Evolutionary conservation across 164 flowering plant species (phyloP), one percentile per base, ranked within the genome.

Genomic region (Annona squamosa): DNA sequence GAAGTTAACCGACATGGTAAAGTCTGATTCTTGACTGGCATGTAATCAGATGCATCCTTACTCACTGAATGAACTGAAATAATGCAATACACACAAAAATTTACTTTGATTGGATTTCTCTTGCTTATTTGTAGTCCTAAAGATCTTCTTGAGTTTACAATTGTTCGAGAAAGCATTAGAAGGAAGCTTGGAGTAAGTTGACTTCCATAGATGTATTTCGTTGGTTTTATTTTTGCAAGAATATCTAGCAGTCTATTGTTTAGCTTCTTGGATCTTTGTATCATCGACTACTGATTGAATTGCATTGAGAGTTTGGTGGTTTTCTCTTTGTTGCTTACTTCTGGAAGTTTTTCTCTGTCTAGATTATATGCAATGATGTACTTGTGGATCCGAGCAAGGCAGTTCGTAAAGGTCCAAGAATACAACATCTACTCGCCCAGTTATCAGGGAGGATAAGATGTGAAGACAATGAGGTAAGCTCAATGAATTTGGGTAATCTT

Each of bases 391-490:
- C 98, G 62, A 77, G 79, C 71, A 91, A 90, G 83, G 82, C 83
- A 61, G 78, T 95, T 73, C 76, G 97, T 63, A 95, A 95, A 75
- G 92, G 93, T 52, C 86, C 94, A 43, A 85, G 97, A 79, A 87
- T 93, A 19, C 99, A 95, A 76, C 98, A 95, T 81, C 84, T 95
- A 62, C 86, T 86, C 82, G 97, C 97, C 26, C 83, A 79, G 73
- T 79, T 95, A 72, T 78, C 82, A 52, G 97, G 97, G 61, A 82
- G 75, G 63, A 73, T 95, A 76, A 87, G 83, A 81, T 87, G 85
- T 79, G 99, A 88, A 85, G 97, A 87, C 75, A 90, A 95, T 72
- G 99, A 95, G 96, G 98, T 95, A 80, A 73, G 57, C 41, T 41
- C 66, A 16, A 12, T 2, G 46, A 66, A 44, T 66, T 13, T 44